These are phyloP conservation scores for Petunia hybrid DNA, from an alignment of 305 asterid genomes.

Conservation along the genomic window DNA sequence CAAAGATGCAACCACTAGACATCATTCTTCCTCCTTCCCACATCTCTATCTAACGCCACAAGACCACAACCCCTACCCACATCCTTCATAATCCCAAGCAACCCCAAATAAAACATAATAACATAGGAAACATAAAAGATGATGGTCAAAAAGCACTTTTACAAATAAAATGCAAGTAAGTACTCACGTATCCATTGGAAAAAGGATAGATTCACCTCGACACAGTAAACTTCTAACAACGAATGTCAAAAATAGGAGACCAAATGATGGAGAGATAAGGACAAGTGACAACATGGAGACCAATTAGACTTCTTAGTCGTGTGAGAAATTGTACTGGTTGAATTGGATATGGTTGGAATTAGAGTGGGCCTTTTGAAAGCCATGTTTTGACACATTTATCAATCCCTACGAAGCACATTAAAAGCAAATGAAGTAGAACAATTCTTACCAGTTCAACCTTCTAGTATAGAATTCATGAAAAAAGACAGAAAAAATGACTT, in stretches of 20 bases:
- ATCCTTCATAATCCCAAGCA: background rate
- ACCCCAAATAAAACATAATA: background rate
- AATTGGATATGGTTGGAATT: too few species aligned
- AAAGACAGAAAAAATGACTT: too few species aligned
- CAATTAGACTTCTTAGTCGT: background rate
- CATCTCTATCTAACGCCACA: background rate
- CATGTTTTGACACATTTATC: background rate
- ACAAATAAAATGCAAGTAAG: background rate
- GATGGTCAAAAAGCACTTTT: background rate
- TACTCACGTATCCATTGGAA: background rate
- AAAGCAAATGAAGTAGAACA: too few species aligned
- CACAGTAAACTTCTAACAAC: too few species aligned
- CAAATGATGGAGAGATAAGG: too few species aligned
- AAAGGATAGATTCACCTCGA: too few species aligned
- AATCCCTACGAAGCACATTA: too few species aligned
- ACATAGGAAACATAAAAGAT: background rate
- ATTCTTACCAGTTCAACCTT: too few species aligned
- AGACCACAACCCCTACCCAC: background rate
- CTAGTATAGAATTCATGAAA: too few species aligned
- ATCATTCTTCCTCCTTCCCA: slow-evolving; percentile 17
- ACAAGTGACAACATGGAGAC: background rate
- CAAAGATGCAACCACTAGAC: slow-evolving; percentile 15
- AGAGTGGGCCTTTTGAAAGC: background rate
- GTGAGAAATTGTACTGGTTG: background rate
- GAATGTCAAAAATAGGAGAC: too few species aligned